Base-by-base conservation (phyloP, 2,329 filamentous ascomycete genomes). In the Apiospora hydei region DNA sequence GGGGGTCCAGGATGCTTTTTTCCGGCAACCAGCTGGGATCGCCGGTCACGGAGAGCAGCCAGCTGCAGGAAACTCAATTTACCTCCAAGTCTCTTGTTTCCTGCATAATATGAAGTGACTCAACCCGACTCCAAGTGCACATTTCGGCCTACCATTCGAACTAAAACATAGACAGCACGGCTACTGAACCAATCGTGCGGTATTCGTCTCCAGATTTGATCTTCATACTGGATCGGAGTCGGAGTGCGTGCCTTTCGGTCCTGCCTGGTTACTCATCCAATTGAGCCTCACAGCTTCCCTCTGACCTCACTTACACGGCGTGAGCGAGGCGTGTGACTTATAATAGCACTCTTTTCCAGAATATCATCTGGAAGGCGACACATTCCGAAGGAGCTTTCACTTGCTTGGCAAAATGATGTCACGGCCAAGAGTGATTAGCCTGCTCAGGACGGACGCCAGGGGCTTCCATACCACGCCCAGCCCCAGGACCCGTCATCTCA, bases 401-500 rank as follows among this genome's bases (percentile, higher is more conserved):
- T 13, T 51, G 1, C n/a, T 51, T 24, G 1, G 26, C 53, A 61
- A 61, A 10, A 47, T 57, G 46, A 57, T 57, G 47, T 69, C 34
- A 2, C 49, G 68, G n/a, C 49, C 38, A 41, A 38, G 71, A 71
- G 67, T 71, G 68, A 72, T 73, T 43, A 69, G 73, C 24, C n/a
- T 69, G 68, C 38, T 57, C 30, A 69, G 24, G 34, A 47, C 38
- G 34, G 68, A 47, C 21, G 68, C 49, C 46, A 34, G 68, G 68
- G 47, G 68, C 47, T 69, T 69, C 49, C 34, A 51, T 51, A 69
- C 47, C 18, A 69, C 68, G 13, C 68, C 30, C 38, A 53, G 46
- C 38, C 68, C 68, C 13, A 38, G 68, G n/a, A 51, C 49, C 68
- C 92, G 96, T 76, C 96, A 98, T 87, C 88, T 99, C 70, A 92